Conservation (phyloP, 2,329 filamentous ascomycete species). For the Teratosphaeriaceae sp. region DNA sequence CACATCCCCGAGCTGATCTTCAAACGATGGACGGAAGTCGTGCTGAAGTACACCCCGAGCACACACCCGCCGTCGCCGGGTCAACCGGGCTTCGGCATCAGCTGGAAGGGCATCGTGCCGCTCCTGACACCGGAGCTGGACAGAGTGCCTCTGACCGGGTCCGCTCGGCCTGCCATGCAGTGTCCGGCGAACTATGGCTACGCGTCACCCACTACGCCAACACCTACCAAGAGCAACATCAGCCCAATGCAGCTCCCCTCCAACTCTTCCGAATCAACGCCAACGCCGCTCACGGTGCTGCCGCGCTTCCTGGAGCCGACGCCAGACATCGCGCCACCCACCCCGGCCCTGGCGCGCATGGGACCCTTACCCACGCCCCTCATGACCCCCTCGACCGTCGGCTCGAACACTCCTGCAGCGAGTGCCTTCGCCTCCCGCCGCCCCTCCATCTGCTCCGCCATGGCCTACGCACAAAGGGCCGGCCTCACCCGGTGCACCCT, state of each 20-base stretch:
- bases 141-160: constrained; percentile 23
- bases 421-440: constrained; percentile 47
- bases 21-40: constrained; percentile 88
- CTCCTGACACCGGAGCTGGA: constrained; percentile 53
- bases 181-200: constrained; percentile 12
- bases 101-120: constrained; percentile 47
- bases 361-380: constrained; percentile 55
- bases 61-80: constrained; percentile 24
- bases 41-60: constrained; percentile 72
- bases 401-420: constrained; percentile 55
- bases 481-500: constrained; percentile 50
- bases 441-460: constrained; percentile 53
- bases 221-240: constrained; percentile 13
- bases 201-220: constrained; percentile 19
- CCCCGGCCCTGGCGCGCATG: constrained; percentile 50
- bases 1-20: constrained; percentile 87
- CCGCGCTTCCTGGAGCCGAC: constrained; percentile 47
- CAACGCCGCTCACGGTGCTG: constrained; percentile 33
- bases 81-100: constrained; percentile 12
- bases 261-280: constrained; percentile 38
- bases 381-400: constrained; percentile 51
- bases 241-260: constrained; percentile 15
- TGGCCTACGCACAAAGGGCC: constrained; percentile 51
- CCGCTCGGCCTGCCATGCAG: constrained; percentile 1
- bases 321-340: constrained; percentile 42